Evolutionary conservation across 805 yeast genomes (phyloP).

Genomic region (Candida khao-thaluensis): DNA sequence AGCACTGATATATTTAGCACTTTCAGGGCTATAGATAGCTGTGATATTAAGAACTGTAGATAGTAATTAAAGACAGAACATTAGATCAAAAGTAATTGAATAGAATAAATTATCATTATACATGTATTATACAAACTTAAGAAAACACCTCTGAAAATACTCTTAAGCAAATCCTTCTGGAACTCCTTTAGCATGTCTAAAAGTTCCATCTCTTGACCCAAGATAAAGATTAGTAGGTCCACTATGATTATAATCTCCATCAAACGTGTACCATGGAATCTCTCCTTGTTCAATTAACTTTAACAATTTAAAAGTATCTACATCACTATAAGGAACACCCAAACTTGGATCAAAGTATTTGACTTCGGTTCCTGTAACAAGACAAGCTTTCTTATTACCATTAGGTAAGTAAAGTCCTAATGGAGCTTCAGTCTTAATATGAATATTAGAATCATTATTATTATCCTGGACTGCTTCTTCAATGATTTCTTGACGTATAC

Average conservation of each 20-base stretch:
- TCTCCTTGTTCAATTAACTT: conserved; percentile 47
- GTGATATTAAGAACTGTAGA: no score
- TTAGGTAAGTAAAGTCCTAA: conserved; percentile 69
- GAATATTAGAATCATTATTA: conserved; percentile 35
- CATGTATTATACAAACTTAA: not conserved
- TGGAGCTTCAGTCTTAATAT: conserved; percentile 67
- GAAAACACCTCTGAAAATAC: no score
- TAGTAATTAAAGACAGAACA: conserved; percentile 9
- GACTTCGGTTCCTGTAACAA: conserved; percentile 76
- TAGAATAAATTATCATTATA: conserved; percentile 6
- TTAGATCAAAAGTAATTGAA: no score
- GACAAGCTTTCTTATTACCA: conserved; percentile 65
- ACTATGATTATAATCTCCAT: conserved; percentile 56
- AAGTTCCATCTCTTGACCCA: conserved; percentile 51
- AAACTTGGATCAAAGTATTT: conserved; percentile 84
- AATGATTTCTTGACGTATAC: conserved; percentile 47
- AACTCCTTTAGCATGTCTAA: conserved; percentile 77
- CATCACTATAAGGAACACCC: conserved; percentile 82
- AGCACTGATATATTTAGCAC: no score
- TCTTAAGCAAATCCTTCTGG: conserved; percentile 75
- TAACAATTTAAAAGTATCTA: conserved; percentile 73
- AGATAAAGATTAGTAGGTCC: conserved; percentile 43
- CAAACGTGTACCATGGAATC: conserved; percentile 50
- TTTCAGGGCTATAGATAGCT: no score
- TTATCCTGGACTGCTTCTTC: conserved; percentile 41